Conservation (phyloP, 2,329 filamentous ascomycete genomes). For the Neophaeococcomyces mojaviensis region DNA sequence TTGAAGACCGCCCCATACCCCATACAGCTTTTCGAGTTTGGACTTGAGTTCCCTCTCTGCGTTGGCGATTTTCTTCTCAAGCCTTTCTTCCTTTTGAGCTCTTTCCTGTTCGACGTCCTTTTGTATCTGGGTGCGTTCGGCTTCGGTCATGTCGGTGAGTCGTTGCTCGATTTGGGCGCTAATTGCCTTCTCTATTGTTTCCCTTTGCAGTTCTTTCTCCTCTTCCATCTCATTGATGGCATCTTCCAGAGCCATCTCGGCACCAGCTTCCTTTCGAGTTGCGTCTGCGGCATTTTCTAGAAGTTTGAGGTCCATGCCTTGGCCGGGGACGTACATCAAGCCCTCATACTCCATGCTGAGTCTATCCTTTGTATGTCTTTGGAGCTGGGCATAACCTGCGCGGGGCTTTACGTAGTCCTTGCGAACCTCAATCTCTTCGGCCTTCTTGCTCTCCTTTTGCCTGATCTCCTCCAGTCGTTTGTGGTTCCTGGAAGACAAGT, state of each 20-base stretch:
- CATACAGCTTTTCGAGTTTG: not conserved
- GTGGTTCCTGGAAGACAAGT: conserved; percentile 13
- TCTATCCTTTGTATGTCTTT: conserved; percentile 9
- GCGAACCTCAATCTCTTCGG: conserved; percentile 19
- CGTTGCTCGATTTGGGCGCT: conserved; percentile 7
- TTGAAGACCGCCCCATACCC: not conserved
- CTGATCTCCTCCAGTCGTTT: conserved; percentile 14
- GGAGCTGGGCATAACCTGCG: conserved; percentile 9
- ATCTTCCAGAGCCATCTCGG: conserved; percentile 19
- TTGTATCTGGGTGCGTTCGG: conserved; percentile 13
- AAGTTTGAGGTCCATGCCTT: conserved; percentile 23
- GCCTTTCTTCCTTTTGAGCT: conserved; percentile 7
- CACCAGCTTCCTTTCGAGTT: conserved; percentile 9
- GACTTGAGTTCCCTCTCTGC: conserved; percentile 4
- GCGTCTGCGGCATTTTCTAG: conserved; percentile 17
- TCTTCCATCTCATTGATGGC: conserved; percentile 26
- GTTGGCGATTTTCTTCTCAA: conserved; percentile 5
- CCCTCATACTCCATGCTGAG: conserved; percentile 14
- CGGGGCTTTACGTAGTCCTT: conserved; percentile 26
- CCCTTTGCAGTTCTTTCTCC: conserved; percentile 16
- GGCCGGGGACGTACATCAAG: conserved; percentile 8
- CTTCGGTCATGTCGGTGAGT: conserved; percentile 11
- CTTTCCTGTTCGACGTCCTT: conserved; percentile 10
- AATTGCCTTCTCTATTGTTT: not conserved
- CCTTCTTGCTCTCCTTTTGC: conserved; percentile 15